These are phyloP conservation scores for Arthrobotrys iridis DNA, from an alignment of 2,329 filamentous ascomycete genomes.

Conservation along the genomic window DNA sequence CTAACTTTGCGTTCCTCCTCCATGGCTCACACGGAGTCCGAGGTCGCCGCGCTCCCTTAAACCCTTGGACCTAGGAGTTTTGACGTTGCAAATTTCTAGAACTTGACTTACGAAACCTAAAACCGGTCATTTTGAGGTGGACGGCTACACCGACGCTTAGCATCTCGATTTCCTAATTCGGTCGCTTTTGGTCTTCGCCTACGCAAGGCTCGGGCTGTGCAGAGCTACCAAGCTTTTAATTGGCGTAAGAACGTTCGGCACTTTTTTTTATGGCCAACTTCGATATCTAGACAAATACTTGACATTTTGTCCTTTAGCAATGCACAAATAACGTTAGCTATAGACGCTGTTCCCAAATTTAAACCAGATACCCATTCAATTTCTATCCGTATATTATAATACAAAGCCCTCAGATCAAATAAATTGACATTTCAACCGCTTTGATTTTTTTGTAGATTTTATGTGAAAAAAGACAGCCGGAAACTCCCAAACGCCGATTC, in stretches of 20 bases:
- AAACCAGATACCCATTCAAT: no score
- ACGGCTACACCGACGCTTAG: constrained; percentile 1
- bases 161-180: constrained; percentile 9
- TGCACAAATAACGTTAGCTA: no score
- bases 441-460: no score
- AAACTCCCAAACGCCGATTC: background rate
- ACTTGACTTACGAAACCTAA: background rate
- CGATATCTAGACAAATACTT: background rate
- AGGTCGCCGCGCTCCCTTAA: background rate
- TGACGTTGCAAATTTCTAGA: background rate
- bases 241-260: background rate
- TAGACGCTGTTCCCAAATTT: no score
- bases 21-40: background rate
- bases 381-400: no score
- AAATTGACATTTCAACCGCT: no score
- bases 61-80: background rate
- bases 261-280: background rate
- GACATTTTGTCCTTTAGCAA: no score
- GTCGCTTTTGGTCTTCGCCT: constrained; percentile 8
- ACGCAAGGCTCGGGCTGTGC: constrained; percentile 2
- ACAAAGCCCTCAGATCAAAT: no score
- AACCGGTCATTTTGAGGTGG: background rate
- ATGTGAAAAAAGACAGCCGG: background rate
- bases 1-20: background rate
- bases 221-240: background rate